Evolutionary conservation across 169 alveolate species (phyloP).

Genomic region (Plasmodium knowlesi): DNA sequence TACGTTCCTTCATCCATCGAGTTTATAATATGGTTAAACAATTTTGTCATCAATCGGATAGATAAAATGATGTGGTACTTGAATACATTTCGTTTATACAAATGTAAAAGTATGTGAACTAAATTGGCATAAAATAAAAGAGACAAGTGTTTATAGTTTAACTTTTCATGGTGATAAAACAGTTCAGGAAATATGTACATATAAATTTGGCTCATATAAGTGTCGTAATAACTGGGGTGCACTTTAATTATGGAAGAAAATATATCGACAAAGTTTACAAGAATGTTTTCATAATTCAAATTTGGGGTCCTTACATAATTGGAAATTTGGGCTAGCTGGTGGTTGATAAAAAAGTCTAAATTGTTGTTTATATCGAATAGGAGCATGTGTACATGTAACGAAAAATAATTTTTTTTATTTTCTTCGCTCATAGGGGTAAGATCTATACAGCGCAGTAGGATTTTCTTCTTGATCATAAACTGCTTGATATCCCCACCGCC

Average conservation of each 20-base stretch:
- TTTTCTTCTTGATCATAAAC: conserved; percentile 40
- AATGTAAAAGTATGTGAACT: conserved; percentile 54
- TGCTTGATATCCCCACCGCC: not conserved
- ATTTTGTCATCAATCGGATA: not conserved
- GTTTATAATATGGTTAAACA: conserved; percentile 40
- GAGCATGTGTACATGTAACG: conserved; percentile 69
- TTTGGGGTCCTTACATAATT: not conserved
- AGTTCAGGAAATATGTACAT: conserved; percentile 6
- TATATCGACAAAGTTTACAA: conserved; percentile 44
- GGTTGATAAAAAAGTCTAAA: conserved; percentile 21
- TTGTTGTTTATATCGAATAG: conserved; percentile 58
- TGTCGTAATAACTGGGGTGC: conserved; percentile 20
- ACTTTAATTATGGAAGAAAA: conserved; percentile 56
- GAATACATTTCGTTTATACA: not conserved
- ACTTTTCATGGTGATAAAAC: conserved; percentile 39
- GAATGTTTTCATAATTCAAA: conserved; percentile 5
- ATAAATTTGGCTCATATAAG: conserved; percentile 27
- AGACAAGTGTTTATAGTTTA: conserved; percentile 42
- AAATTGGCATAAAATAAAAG: conserved; percentile 75
- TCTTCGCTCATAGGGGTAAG: not conserved
- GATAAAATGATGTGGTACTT: conserved; percentile 21
- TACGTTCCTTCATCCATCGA: conserved; percentile 37
- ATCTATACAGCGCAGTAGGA: conserved; percentile 22
- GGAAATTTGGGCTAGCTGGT: conserved; percentile 14
- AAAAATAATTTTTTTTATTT: conserved; percentile 5